Evolutionary conservation across 1,284 basidiomycete genomes (phyloP).

Genomic region (Cutaneotrichosporon sp.): DNA sequence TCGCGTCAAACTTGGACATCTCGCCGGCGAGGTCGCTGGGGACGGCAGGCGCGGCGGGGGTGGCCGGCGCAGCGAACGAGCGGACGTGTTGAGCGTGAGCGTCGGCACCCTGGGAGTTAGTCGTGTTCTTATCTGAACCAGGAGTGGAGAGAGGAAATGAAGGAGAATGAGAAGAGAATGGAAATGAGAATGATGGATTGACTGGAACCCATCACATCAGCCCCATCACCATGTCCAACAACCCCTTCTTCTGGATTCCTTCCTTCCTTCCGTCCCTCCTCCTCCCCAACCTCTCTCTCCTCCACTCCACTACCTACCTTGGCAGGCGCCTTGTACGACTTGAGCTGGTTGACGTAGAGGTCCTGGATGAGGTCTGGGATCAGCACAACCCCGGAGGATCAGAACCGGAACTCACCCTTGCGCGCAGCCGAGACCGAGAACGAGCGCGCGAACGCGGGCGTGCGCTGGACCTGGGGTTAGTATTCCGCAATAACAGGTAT

Average conservation of each 20-base stretch:
- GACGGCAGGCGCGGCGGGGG: conserved; percentile 67
- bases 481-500: not conserved
- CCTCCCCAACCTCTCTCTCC: not conserved
- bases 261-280: not conserved
- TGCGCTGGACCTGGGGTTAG: conserved; percentile 37
- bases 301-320: conserved; percentile 39
- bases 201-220: not conserved
- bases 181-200: conserved; percentile 22
- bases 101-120: conserved; percentile 65
- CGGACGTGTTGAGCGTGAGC: conserved; percentile 80
- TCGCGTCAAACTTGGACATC: conserved; percentile 72
- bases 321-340: conserved; percentile 71
- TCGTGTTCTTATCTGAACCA: too few relatives aligned
- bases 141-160: not conserved
- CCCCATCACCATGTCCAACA: not conserved
- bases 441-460: conserved; percentile 47
- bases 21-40: conserved; percentile 78
- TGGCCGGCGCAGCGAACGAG: conserved; percentile 65
- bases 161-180: not conserved
- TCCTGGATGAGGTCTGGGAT: conserved; percentile 83
- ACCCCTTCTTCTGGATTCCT: too few relatives aligned
- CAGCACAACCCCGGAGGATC: not conserved
- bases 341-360: conserved; percentile 84
- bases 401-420: conserved; percentile 61
- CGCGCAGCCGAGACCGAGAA: conserved; percentile 67